Percentiles rank a stretch among this genome's conserved stretches.
These are phyloP conservation scores for Sclerotinia borealis DNA, from an alignment of 2,329 filamentous ascomycete species.

Conservation along the genomic window DNA sequence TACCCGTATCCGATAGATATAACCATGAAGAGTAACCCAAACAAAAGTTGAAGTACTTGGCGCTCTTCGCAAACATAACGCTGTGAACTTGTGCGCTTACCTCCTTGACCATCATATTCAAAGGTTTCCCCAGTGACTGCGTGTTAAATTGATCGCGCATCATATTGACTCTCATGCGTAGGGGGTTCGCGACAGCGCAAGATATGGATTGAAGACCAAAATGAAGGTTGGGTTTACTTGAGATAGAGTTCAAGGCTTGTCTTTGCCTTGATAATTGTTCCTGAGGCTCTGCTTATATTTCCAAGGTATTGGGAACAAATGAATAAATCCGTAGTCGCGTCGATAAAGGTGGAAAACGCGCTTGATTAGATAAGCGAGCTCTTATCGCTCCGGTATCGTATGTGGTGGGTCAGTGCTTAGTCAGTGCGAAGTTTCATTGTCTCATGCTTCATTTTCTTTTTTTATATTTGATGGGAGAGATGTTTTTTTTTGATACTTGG, in stretches of 20 bases:
- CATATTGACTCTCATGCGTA: slow-evolving; percentile 16
- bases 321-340: neutral
- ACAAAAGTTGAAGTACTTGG: neutral
- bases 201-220: neutral
- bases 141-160: slow-evolving; percentile 51
- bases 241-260: neutral
- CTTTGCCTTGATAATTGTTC: neutral
- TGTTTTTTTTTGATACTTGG: neutral
- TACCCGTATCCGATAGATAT: neutral
- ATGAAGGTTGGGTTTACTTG: neutral
- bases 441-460: neutral
- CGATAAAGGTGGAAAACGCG: neutral
- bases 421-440: neutral
- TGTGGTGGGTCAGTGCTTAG: neutral
- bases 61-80: neutral
- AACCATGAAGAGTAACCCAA: neutral
- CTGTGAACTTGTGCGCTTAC: slow-evolving; percentile 37
- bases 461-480: neutral
- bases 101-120: slow-evolving; percentile 63
- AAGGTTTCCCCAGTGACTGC: slow-evolving; percentile 60
- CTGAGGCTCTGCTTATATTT: slow-evolving; percentile 9
- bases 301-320: neutral
- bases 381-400: neutral
- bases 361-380: neutral
- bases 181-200: slow-evolving; percentile 8